Base-by-base conservation (phyloP, 1,284 basidiomycete species). In the Trichosporon ovoides region DNA sequence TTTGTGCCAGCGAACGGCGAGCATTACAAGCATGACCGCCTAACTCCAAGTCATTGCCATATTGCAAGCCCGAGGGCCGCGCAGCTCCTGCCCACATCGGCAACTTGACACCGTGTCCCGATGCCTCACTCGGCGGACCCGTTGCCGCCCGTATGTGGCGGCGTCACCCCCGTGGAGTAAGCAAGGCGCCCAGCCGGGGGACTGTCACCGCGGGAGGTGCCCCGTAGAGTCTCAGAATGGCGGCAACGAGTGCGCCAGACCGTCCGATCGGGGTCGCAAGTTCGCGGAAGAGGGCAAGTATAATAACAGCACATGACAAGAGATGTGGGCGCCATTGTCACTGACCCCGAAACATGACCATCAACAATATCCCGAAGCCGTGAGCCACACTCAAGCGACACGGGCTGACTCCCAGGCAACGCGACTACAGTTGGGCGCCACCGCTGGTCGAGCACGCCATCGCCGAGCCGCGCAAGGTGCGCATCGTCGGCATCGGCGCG, bases 401-500 rank as follows among this genome's bases (percentile, higher is more conserved):
- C 16, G 35, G 11, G 40, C 43, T 48, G 16, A 48, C 43, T 7
- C 6, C 24, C 24, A 48, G 43, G 11, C 14, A 22, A 3, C 43
- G 22, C 4, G 57, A 58, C 52, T 54, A 53, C 18, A 53, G 52
- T 3, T 53, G 57, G 52, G 57, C 54, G n/a, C 60, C 57, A 0
- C 43, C 43, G 1, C 56, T 61, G 12, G 48, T 53, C 20, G 60
- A 61, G 36, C 40, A 55, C 5, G n/a, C 53, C 2, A 50, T 61
- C 22, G 28, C 34, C 34, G 37, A 53, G 2, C n/a, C 24, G 16
- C 56, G 60, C 1, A 56, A n/a, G 7, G 46, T 61, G 5, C 43
- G 35, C 0, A 55, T 61, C 9, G 20, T 55, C 33, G 38, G 38
- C 24, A 38, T 61, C 34, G 60, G 60, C 1, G 60, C 60, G 1